These are phyloP conservation scores for Gentiana macrophylla DNA, from an alignment of 257 asterid species.

Conservation along the genomic window DNA sequence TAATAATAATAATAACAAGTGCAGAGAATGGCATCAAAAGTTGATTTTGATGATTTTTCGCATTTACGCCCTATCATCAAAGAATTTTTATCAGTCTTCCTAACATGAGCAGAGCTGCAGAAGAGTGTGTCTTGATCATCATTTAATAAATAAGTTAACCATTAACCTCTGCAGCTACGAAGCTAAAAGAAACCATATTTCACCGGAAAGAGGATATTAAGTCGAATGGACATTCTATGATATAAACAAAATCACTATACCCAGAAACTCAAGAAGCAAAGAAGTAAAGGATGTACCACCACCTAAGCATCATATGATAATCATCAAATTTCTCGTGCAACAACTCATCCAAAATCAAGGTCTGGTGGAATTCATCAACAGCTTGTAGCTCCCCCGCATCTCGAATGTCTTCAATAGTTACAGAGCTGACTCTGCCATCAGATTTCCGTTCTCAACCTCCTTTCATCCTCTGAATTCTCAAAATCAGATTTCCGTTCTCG, in stretches of 20 bases:
- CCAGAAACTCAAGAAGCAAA: conserved; percentile 5
- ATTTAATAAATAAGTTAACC: no score
- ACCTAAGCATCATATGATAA: conserved; percentile 96
- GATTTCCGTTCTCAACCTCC: conserved; percentile 82
- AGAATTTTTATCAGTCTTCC: no score
- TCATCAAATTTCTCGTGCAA: conserved; percentile 79
- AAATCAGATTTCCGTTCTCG: conserved; percentile 86
- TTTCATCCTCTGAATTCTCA: conserved; percentile 93
- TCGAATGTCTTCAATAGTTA: conserved; percentile 86
- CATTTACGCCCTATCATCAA: no score
- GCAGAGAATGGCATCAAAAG: no score
- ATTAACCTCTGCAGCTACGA: no score
- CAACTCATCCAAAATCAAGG: conserved; percentile 73
- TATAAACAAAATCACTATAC: not conserved
- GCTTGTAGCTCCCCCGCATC: conserved; percentile 83
- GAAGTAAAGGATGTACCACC: conserved; percentile 7
- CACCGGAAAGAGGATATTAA: not conserved
- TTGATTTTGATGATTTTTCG: no score
- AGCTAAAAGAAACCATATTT: not conserved
- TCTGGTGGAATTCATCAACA: conserved; percentile 82
- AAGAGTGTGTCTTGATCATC: no score
- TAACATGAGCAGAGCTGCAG: no score
- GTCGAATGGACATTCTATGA: no score
- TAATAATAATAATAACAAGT: no score
- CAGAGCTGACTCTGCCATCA: conserved; percentile 76